Evolutionary conservation across 108 stramenopile genomes (phyloP), one percentile per base, ranked within the genome.

Genomic region (Aurantiochytrium sp.): DNA sequence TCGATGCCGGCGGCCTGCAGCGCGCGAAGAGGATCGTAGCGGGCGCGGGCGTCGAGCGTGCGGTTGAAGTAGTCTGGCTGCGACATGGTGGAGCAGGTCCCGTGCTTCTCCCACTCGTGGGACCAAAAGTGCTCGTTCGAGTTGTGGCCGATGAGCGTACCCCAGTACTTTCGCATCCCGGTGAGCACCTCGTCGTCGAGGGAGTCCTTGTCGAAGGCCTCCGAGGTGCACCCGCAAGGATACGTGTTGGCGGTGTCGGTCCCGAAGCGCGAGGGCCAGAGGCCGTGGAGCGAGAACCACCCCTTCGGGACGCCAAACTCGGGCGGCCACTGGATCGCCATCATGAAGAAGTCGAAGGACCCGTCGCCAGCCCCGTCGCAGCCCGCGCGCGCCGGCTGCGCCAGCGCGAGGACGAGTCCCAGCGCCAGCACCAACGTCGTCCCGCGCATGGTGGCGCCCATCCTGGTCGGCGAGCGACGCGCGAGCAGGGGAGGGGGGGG

Each of bases 81-180:
- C 22, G 55, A 45, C 24, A 95, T 55, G 15, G 91, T 92, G 21
- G 92, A 85, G 86, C 94, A 95, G 17, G 94, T 95, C 0, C 94
- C 94, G 55, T 95, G 94, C 90, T 95, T 95, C 41, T 55, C 55
- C 94, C 94, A 95, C 87, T 95, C 94, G 54, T 95, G 94, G 8
- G 39, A 54, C 93, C 93, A 95, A 65, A 95, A 95, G 15, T 68
- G 54, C 36, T 53, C 53, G 89, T 94, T 68, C 27, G 37, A 86
- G 30, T 4, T 54, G 3, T 85, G n/a, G 10, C 32, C 85, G 4
- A 85, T 85, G 21, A 52, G 27, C 52, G n/a, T 24, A 0, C 31
- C 31, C 85, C 85, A 85, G n/a, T 6, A 85, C 10, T 10, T 52
- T 15, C 39, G 19, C 59, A 65, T 65, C 21, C 5, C 68, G 0